A percentile compares a stretch with the other conserved stretches of the same genome.
Conservation (phyloP, 2,329 filamentous ascomycete species). For the Xylariaceae sp. region DNA sequence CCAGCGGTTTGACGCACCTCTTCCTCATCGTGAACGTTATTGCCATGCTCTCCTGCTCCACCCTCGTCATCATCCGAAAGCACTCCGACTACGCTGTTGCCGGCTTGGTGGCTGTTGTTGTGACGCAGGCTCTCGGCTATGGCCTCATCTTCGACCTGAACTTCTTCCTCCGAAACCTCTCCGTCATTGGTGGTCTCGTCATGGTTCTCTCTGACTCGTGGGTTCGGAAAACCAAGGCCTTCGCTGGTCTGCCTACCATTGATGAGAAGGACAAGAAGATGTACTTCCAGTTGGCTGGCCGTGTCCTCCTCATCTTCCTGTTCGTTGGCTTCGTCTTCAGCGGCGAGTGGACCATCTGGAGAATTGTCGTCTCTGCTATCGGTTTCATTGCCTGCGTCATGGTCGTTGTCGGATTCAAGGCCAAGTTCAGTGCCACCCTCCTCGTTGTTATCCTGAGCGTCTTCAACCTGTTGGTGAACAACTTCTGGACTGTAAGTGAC, state of each 20-base stretch:
- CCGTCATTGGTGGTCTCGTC: conserved; percentile 90
- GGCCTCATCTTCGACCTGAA: conserved; percentile 98
- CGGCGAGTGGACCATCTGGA: conserved; percentile 85
- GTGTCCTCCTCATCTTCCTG: conserved; percentile 93
- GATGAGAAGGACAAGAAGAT: conserved; percentile 99
- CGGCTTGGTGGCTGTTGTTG: conserved; percentile 83
- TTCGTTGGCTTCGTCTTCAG: conserved; percentile 96
- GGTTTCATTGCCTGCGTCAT: conserved; percentile 92
- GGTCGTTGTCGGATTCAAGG: conserved; percentile 99
- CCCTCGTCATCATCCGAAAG: conserved; percentile 84
- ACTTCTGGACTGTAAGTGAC: conserved; percentile 93
- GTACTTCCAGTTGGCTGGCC: conserved; percentile 98
- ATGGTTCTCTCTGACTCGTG: conserved; percentile 98
- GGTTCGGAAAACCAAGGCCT: conserved; percentile 96
- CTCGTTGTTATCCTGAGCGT: conserved; percentile 91
- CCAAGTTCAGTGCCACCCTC: conserved; percentile 95
- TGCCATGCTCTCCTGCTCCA: conserved; percentile 77
- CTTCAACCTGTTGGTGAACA: conserved; percentile 97
- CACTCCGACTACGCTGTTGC: conserved; percentile 89
- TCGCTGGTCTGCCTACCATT: conserved; percentile 85
- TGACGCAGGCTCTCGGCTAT: conserved; percentile 92
- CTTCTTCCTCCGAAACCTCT: conserved; percentile 98
- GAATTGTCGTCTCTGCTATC: conserved; percentile 75
- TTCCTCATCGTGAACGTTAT: conserved; percentile 90
- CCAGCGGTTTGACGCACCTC: conserved; percentile 78